Conservation (phyloP, 2,329 filamentous ascomycete genomes). For the Arthroderma sp. region DNA sequence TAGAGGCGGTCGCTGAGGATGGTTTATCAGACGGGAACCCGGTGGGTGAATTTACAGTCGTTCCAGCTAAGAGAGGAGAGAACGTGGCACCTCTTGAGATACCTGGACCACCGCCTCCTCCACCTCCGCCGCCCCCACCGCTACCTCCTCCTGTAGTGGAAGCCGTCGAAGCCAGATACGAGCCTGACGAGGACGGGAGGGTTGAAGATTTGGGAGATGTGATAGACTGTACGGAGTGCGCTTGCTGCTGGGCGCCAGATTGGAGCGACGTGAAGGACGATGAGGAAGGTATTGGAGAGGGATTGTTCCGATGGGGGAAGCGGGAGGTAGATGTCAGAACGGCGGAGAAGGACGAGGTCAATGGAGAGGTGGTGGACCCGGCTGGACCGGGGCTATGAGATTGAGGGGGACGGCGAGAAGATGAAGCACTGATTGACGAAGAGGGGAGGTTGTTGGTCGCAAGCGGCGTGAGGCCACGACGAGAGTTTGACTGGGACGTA, state of each 20-base stretch:
- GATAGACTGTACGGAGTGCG: slow-evolving; percentile 38
- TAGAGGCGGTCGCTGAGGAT: slow-evolving; percentile 22
- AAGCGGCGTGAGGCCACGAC: slow-evolving; percentile 46
- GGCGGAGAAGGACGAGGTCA: slow-evolving; percentile 40
- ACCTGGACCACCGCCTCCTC: slow-evolving; percentile 42
- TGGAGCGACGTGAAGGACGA: slow-evolving; percentile 41
- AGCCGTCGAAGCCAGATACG: slow-evolving; percentile 43
- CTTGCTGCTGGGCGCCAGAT: slow-evolving; percentile 40
- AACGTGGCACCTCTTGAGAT: slow-evolving; percentile 44
- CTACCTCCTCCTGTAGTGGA: slow-evolving; percentile 39
- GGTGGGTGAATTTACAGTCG: slow-evolving; percentile 39
- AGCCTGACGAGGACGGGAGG: slow-evolving; percentile 40
- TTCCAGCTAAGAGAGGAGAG: slow-evolving; percentile 46
- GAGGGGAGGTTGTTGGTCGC: slow-evolving; percentile 38
- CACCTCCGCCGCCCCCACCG: slow-evolving; percentile 39
- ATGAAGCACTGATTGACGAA: slow-evolving; percentile 27
- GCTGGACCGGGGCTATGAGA: slow-evolving; percentile 38
- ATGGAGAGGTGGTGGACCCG: slow-evolving; percentile 37
- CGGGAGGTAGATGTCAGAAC: slow-evolving; percentile 38
- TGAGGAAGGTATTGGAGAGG: slow-evolving; percentile 41
- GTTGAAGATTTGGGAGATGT: slow-evolving; percentile 43
- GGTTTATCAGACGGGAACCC: slow-evolving; percentile 39
- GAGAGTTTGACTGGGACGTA: slow-evolving; percentile 41
- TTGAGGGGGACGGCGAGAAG: slow-evolving; percentile 31
- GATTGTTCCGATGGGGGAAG: slow-evolving; percentile 37